phyloP scores from a whole-genome alignment of 176 grass and related monocot genomes.

The Phragmites australis region DNA sequence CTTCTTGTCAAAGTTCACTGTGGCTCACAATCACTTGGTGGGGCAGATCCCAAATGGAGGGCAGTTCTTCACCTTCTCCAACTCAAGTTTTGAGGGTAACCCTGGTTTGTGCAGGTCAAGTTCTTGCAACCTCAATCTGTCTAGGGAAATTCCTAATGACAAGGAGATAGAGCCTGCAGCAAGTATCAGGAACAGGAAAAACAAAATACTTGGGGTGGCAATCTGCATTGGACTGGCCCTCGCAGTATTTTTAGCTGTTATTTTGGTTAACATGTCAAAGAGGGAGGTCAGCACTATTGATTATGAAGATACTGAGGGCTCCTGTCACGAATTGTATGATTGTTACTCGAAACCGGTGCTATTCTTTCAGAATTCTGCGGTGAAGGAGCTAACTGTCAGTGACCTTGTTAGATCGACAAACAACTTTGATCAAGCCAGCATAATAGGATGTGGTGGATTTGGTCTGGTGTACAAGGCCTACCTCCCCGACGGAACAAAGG shows the following conservation, averaged over 20 bases:
- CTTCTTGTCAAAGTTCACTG: constrained; percentile 96
- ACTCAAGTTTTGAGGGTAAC: constrained; percentile 90
- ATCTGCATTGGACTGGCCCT: constrained; percentile 72
- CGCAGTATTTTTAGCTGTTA: constrained; percentile 59
- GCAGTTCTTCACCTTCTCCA: constrained; percentile 91
- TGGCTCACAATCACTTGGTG: constrained; percentile 75
- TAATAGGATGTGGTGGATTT: constrained; percentile 92
- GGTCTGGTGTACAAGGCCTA: constrained; percentile 98
- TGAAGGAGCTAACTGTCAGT: constrained; percentile 74
- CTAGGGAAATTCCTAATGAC: constrained; percentile 14
- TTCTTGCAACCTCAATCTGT: constrained; percentile 55
- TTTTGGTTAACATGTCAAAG: constrained; percentile 78
- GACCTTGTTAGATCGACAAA: constrained; percentile 88
- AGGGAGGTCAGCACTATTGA: constrained; percentile 52
- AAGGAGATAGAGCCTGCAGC: not conserved
- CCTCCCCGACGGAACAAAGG: constrained; percentile 82
- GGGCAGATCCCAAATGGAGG: constrained; percentile 69
- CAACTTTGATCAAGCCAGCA: constrained; percentile 97
- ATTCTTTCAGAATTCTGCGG: constrained; percentile 74
- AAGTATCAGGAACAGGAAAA: constrained; percentile 51
- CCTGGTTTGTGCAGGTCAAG: constrained; percentile 62
- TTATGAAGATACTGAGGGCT: constrained; percentile 44
- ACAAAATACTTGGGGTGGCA: constrained; percentile 72
- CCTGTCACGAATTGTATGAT: constrained; percentile 48
- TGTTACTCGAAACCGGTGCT: constrained; percentile 73